Base-by-base conservation (phyloP, 192 early-diverging fungal genomes). In the Rhizophagus clarus region DNA sequence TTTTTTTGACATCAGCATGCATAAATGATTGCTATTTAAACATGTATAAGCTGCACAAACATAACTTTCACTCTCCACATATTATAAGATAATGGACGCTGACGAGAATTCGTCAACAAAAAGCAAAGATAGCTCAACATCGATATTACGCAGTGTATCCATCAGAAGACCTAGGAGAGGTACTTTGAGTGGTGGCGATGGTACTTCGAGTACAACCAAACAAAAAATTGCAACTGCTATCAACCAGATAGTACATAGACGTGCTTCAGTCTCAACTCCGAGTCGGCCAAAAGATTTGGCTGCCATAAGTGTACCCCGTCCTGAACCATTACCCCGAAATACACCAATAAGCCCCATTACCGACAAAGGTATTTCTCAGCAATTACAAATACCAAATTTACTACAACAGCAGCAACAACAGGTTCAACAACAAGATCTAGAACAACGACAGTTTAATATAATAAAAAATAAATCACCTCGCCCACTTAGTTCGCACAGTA, bases 211-310 rank as follows among this genome's bases (percentile, higher is more conserved):
- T 37, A 28, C 28, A 4, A 22, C 61, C 4, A 64, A 31, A 29
- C 28, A 51, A 28, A 68, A 24, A 61, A 29, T 60, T 10, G 47
- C 31, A 10, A 67, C 20, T 49, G 61, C 63, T 28, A 63, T 56
- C 28, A 75, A 67, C 26, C 76, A 67, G 7, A 78, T 78, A n/a
- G 66, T 78, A 22, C 17, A 60, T 8, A 78, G 76, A 51, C 76
- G 76, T 12, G 24, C 76, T 28, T 78, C 76, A 10, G 47, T 78
- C 42, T 78, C 76, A 17, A n/a, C 37, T 28, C 31, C 14, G 22
- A 51, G n/a, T 40, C 37, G 5, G 10, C 28, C 74, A 31, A 75
- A 71, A 71, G 34, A 40, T 37, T 37, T 74, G 3, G 5, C 49
- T 45, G 74, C 17, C 1, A 61, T 61, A 37, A 61, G 5, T 20